Conservation (phyloP, 176 grass and related monocot species). For the Dactylis glomerata region DNA sequence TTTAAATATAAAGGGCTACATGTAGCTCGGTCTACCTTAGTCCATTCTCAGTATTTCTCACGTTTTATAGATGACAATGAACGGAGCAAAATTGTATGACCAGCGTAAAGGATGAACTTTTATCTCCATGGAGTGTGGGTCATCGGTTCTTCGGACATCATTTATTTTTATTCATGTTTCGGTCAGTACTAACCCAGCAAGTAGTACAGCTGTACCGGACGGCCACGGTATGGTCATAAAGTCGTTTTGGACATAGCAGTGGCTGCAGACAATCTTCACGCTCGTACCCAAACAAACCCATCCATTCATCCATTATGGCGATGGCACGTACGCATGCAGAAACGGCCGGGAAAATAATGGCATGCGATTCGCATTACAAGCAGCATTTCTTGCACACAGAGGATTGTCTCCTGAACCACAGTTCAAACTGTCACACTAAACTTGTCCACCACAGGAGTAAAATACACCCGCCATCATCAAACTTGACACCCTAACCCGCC, state of each 20-base stretch:
- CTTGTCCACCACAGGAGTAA: no score
- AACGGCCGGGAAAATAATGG: not conserved
- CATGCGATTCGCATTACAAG: not conserved
- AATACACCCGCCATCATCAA: no score
- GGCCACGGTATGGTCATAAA: not conserved
- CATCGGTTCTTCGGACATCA: not conserved
- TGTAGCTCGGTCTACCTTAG: no score
- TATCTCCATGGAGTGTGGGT: no score
- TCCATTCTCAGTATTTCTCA: no score
- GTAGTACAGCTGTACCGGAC: not conserved
- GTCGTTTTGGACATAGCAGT: not conserved
- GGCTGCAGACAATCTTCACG: not conserved
- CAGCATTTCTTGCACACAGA: not conserved
- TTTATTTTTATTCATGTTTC: not conserved
- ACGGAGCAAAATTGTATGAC: no score
- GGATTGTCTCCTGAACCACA: not conserved
- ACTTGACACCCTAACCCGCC: no score
- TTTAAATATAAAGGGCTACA: no score
- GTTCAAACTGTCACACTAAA: not conserved
- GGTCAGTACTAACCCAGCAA: not conserved
- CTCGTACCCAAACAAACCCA: not conserved
- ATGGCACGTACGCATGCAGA: not conserved
- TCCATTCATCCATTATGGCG: conserved; percentile 13
- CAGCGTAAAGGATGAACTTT: no score
- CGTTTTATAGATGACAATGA: no score